Conservation (phyloP, 1,139 yeast species). For the Maudiozyma humilis region DNA sequence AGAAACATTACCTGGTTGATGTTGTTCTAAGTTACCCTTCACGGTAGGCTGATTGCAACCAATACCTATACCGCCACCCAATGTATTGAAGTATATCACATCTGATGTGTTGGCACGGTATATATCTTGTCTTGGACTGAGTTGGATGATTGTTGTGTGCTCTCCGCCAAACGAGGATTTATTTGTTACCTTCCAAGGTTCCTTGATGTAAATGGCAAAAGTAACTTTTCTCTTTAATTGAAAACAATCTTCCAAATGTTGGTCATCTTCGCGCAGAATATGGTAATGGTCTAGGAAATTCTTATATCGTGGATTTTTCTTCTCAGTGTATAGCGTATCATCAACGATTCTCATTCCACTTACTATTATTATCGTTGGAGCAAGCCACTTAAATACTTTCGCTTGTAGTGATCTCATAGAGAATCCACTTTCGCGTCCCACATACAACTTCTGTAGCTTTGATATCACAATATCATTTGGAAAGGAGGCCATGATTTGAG, state of each 20-base stretch:
- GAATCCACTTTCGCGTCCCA: constrained; percentile 70
- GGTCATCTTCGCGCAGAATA: constrained; percentile 34
- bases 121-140: constrained; percentile 57
- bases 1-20: constrained; percentile 62
- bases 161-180: constrained; percentile 64
- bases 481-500: constrained; percentile 31
- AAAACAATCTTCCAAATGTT: constrained; percentile 18
- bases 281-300: constrained; percentile 49
- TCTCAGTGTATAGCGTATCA: constrained; percentile 28
- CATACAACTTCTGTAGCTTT: constrained; percentile 55
- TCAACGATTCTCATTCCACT: constrained; percentile 54
- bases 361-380: constrained; percentile 67
- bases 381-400: constrained; percentile 82
- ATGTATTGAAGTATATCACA: constrained; percentile 52
- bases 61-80: constrained; percentile 74
- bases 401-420: constrained; percentile 81
- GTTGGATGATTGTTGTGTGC: constrained; percentile 47
- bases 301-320: constrained; percentile 42
- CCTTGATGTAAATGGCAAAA: constrained; percentile 53
- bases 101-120: constrained; percentile 35
- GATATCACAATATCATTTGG: constrained; percentile 32
- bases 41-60: constrained; percentile 60
- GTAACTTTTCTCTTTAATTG: constrained; percentile 36
- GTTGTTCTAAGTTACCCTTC: constrained; percentile 38
- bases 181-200: constrained; percentile 74